Conservation (phyloP, 2,329 filamentous ascomycete genomes). For the Didymella pinodella region DNA sequence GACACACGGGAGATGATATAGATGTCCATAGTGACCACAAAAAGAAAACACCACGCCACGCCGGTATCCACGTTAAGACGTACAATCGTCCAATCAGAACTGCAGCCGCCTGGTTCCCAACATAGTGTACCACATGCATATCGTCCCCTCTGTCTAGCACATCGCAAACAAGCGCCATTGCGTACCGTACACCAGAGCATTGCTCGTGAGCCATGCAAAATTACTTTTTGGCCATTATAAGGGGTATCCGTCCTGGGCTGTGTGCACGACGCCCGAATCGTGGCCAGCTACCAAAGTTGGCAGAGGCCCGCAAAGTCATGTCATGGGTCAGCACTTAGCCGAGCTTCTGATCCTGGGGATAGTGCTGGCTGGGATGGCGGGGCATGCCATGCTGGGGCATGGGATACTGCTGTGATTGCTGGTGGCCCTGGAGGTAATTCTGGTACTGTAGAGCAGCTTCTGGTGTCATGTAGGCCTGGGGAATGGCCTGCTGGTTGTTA, state of each 20-base stretch:
- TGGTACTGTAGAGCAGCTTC: constrained; percentile 81
- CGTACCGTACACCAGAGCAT: constrained; percentile 33
- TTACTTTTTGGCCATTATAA: constrained; percentile 51
- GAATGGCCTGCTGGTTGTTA: constrained; percentile 71
- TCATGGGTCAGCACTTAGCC: constrained; percentile 36
- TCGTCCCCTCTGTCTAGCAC: constrained; percentile 36
- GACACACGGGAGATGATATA: constrained; percentile 39
- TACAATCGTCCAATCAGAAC: constrained; percentile 43
- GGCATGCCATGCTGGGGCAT: constrained; percentile 84
- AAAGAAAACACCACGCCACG: constrained; percentile 44
- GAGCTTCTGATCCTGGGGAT: constrained; percentile 67
- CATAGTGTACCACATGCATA: constrained; percentile 44
- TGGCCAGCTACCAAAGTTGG: constrained; percentile 37
- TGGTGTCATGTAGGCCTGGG: constrained; percentile 69
- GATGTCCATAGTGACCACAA: constrained; percentile 38
- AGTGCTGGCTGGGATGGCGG: constrained; percentile 66
- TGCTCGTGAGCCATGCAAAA: constrained; percentile 39
- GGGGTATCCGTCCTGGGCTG: constrained; percentile 51
- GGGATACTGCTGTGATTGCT: constrained; percentile 72
- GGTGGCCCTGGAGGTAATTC: constrained; percentile 76
- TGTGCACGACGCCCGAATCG: constrained; percentile 42
- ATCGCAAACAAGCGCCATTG: constrained; percentile 35
- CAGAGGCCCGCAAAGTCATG: constrained; percentile 37
- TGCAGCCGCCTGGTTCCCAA: constrained; percentile 40
- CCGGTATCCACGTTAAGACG: constrained; percentile 49